Percentiles rank a stretch among this genome's conserved stretches.
These are phyloP conservation scores for Xylariaceae sp. DNA, from an alignment of 2,329 filamentous ascomycete species.

Conservation along the genomic window DNA sequence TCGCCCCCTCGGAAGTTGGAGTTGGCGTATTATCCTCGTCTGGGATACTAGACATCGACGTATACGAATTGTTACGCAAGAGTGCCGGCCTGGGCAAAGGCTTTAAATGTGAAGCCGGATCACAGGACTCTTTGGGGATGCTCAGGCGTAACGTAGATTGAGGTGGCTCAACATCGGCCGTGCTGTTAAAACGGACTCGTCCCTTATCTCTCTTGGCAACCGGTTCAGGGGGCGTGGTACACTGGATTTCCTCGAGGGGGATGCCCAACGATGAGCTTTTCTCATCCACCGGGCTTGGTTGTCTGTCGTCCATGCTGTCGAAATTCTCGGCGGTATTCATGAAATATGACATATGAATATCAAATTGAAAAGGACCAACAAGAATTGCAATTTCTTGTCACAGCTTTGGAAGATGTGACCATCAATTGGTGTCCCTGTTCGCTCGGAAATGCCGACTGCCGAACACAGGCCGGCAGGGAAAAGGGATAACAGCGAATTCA, in stretches of 20 bases:
- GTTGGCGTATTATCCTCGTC: conserved; percentile 29
- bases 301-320: conserved; percentile 13
- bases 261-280: conserved; percentile 5
- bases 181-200: conserved; percentile 48
- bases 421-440: neutral
- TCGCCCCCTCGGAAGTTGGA: conserved; percentile 27
- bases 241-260: conserved; percentile 2
- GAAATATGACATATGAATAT: neutral
- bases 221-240: neutral
- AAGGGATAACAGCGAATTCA: neutral
- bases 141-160: conserved; percentile 20
- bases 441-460: neutral
- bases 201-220: conserved; percentile 40
- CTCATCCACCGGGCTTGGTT: conserved; percentile 2
- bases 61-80: conserved; percentile 41
- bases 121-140: conserved; percentile 15
- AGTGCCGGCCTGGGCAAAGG: conserved; percentile 40
- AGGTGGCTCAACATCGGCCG: conserved; percentile 36
- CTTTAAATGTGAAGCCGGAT: conserved; percentile 19
- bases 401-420: neutral
- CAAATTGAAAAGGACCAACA: neutral
- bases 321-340: neutral
- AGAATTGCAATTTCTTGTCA: neutral
- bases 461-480: neutral
- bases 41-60: conserved; percentile 34